Evolutionary conservation across 306 rosid species (phyloP).

Genomic region (Bauhinia variegata): DNA sequence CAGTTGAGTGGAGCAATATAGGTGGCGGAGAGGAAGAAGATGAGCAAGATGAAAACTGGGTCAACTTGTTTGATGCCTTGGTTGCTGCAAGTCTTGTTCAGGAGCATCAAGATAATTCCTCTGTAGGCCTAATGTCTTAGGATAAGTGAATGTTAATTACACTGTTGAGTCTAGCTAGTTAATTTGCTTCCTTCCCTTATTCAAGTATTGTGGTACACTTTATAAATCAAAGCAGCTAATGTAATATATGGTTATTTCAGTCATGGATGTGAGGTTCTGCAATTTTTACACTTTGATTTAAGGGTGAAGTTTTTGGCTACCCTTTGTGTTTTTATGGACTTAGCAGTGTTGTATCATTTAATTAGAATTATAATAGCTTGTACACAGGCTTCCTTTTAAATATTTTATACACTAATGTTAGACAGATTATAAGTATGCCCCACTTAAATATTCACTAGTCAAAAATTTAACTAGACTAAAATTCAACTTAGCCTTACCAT

Average conservation of each 20-base stretch:
- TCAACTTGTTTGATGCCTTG: slow-evolving; percentile 65
- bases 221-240: slow-evolving; percentile 39
- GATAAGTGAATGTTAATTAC: slow-evolving; percentile 13
- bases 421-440: no score
- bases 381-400: slow-evolving; percentile 27
- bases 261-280: slow-evolving; percentile 46
- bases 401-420: no score
- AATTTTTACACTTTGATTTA: slow-evolving; percentile 31
- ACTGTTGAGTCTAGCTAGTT: no score
- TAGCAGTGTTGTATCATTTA: slow-evolving; percentile 18
- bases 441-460: no score
- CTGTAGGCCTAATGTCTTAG: slow-evolving; percentile 37
- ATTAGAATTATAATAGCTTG: slow-evolving; percentile 20
- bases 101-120: slow-evolving; percentile 34
- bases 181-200: no score
- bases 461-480: no score
- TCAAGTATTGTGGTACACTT: no score
- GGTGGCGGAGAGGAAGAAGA: slow-evolving; percentile 64
- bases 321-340: slow-evolving; percentile 42
- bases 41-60: slow-evolving; percentile 73
- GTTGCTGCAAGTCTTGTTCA: slow-evolving; percentile 60
- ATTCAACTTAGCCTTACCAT: no score
- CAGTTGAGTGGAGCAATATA: slow-evolving; percentile 56
- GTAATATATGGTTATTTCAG: slow-evolving; percentile 40
- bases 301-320: slow-evolving; percentile 43